These are phyloP conservation scores for Aspergillus sp. DNA, from an alignment of 2,329 filamentous ascomycete genomes.

Conservation along the genomic window DNA sequence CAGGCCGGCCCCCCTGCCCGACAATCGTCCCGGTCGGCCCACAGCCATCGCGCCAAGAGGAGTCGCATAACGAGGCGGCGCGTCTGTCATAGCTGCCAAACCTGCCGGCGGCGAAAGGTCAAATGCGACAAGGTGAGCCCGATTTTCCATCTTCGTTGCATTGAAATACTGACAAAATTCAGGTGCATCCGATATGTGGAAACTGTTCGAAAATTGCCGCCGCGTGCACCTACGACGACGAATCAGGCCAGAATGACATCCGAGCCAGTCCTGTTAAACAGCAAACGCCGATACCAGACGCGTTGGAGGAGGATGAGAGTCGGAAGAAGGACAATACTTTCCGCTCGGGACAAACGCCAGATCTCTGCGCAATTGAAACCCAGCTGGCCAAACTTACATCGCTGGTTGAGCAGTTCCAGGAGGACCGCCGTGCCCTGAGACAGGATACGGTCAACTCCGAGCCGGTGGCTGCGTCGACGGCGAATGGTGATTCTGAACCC, in stretches of 20 bases:
- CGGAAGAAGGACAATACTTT: too few species aligned
- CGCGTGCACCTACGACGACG: conserved; percentile 42
- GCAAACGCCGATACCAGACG: conserved; percentile 21
- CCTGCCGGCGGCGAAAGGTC: conserved; percentile 48
- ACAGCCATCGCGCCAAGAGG: too few species aligned
- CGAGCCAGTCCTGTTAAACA: too few species aligned
- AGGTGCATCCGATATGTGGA: conserved; percentile 45
- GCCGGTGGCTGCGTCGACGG: not conserved
- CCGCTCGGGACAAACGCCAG: conserved; percentile 30
- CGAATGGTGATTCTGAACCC: conserved; percentile 23
- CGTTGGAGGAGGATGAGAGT: conserved; percentile 4
- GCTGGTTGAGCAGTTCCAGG: conserved; percentile 45
- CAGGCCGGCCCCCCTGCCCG: too few species aligned
- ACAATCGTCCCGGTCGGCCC: too few species aligned
- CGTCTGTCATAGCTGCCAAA: conserved; percentile 49
- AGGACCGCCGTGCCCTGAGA: conserved; percentile 27
- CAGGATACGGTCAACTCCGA: not conserved
- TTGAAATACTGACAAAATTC: too few species aligned
- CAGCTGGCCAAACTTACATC: conserved; percentile 45
- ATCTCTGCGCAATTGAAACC: conserved; percentile 33
- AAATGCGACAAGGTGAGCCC: conserved; percentile 43
- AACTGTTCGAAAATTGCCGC: conserved; percentile 46
- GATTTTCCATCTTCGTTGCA: too few species aligned
- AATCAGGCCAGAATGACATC: too few species aligned
- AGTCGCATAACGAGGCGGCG: conserved; percentile 45